Evolutionary conservation across 257 asterid species (phyloP).

Genomic region (Rhazya stricta): DNA sequence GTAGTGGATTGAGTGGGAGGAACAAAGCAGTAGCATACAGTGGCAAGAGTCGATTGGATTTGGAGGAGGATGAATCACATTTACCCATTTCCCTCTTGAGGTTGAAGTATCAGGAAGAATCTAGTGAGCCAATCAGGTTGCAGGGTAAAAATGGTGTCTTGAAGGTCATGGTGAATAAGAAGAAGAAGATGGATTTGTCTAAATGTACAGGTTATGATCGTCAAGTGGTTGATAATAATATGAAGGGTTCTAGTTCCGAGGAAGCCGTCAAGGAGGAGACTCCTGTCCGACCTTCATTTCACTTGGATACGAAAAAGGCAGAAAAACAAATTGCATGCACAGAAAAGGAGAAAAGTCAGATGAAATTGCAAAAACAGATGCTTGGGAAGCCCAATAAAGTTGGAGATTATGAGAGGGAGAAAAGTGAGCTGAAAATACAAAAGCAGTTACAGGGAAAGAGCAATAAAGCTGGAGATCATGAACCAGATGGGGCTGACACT

Average conservation of each 20-base stretch:
- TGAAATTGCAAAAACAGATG: conserved; percentile 19
- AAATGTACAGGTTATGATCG: conserved; percentile 31
- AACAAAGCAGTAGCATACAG: conserved; percentile 33
- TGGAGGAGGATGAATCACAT: conserved; percentile 53
- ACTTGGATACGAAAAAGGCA: conserved; percentile 34
- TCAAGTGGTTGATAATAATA: conserved; percentile 42
- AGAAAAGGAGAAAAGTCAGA: conserved; percentile 36
- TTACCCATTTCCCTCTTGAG: conserved; percentile 50
- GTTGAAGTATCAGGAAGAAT: conserved; percentile 46
- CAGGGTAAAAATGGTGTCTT: conserved; percentile 97
- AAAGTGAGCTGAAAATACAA: conserved; percentile 34
- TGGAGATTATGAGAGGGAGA: conserved; percentile 33
- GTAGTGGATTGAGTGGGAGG: conserved; percentile 39
- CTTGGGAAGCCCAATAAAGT: conserved; percentile 36
- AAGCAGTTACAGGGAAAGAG: conserved; percentile 35
- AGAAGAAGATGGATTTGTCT: conserved; percentile 51
- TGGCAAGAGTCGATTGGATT: conserved; percentile 31
- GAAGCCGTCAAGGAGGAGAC: conserved; percentile 38
- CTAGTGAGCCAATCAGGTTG: conserved; percentile 62
- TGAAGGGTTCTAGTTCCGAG: conserved; percentile 38
- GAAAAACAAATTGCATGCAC: conserved; percentile 32
- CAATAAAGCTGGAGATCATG: conserved; percentile 33
- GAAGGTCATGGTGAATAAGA: conserved; percentile 90
- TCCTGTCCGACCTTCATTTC: conserved; percentile 26
- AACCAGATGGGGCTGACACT: conserved; percentile 52